Percentiles rank a stretch among this genome's conserved stretches.
Conservation (phyloP, 441 rosid species). For the Aleurites moluccanus region DNA sequence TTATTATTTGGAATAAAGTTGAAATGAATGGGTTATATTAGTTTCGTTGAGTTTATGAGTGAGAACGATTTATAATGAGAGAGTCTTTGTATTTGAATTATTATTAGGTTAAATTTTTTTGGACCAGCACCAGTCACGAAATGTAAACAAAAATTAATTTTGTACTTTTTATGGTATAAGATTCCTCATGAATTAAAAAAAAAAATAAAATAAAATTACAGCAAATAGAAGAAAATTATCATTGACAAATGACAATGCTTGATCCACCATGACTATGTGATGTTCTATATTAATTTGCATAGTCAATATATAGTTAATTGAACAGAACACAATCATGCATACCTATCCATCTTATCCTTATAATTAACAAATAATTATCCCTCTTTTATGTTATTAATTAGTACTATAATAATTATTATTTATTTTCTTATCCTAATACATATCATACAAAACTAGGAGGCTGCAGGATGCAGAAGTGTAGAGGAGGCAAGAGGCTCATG, state of each 20-base stretch:
- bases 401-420: neutral
- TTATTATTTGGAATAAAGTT: too few species aligned
- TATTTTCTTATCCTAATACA: neutral
- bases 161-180: too few species aligned
- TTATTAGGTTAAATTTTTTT: too few species aligned
- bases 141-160: too few species aligned
- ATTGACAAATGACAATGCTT: neutral
- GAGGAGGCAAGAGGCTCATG: constrained; percentile 82
- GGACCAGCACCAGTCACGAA: too few species aligned
- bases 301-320: neutral
- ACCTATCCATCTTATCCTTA: neutral
- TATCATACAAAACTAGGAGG: constrained; percentile 20
- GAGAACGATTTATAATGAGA: too few species aligned
- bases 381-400: neutral
- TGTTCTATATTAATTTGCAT: neutral
- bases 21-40: too few species aligned
- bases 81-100: too few species aligned
- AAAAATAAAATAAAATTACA: too few species aligned
- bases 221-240: neutral
- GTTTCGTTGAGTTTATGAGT: too few species aligned
- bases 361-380: constrained; percentile 6
- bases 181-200: too few species aligned
- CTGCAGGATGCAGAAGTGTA: constrained; percentile 46
- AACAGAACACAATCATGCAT: neutral
- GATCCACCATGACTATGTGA: too few species aligned